phyloP scores from a whole-genome alignment of 2,329 filamentous ascomycete genomes.

The Tolypocladium guangdongense region DNA sequence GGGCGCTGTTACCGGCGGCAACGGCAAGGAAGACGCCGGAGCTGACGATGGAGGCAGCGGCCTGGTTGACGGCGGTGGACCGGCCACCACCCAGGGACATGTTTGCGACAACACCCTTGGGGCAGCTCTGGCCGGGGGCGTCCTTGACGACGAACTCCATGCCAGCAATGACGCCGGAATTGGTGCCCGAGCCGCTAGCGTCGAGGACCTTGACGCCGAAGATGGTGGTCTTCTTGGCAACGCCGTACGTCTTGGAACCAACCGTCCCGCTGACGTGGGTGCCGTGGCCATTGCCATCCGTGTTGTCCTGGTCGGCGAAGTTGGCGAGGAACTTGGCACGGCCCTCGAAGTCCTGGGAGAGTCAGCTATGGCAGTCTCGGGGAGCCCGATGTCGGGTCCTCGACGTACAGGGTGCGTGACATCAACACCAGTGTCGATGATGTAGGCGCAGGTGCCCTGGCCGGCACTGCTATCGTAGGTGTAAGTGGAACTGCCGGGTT shows the following conservation, averaged over 20 bases:
- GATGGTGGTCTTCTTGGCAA: constrained; percentile 32
- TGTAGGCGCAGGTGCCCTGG: constrained; percentile 29
- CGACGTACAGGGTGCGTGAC: constrained; percentile 21
- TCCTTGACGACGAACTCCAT: constrained; percentile 30
- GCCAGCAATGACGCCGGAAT: constrained; percentile 30
- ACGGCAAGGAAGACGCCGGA: constrained; percentile 40
- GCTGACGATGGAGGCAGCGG: constrained; percentile 29
- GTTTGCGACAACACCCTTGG: constrained; percentile 35
- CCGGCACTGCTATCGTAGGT: constrained; percentile 27
- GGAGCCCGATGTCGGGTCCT: background rate
- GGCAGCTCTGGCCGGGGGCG: constrained; percentile 22
- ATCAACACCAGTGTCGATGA: constrained; percentile 34
- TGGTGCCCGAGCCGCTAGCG: constrained; percentile 23
- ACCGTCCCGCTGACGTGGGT: constrained; percentile 37
- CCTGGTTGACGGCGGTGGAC: constrained; percentile 35
- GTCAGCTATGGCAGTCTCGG: background rate
- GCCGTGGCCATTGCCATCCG: constrained; percentile 34
- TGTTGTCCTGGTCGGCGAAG: constrained; percentile 23
- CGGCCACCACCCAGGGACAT: constrained; percentile 42
- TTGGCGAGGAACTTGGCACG: constrained; percentile 29
- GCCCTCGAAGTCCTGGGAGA: constrained; percentile 25
- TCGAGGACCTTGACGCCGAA: constrained; percentile 35
- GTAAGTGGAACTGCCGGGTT: constrained; percentile 18
- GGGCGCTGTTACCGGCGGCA: constrained; percentile 38
- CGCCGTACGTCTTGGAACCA: constrained; percentile 29